Evolutionary conservation across 1,284 basidiomycete species (phyloP).

Genomic region (Apiotrichum akiyoshidainum): DNA sequence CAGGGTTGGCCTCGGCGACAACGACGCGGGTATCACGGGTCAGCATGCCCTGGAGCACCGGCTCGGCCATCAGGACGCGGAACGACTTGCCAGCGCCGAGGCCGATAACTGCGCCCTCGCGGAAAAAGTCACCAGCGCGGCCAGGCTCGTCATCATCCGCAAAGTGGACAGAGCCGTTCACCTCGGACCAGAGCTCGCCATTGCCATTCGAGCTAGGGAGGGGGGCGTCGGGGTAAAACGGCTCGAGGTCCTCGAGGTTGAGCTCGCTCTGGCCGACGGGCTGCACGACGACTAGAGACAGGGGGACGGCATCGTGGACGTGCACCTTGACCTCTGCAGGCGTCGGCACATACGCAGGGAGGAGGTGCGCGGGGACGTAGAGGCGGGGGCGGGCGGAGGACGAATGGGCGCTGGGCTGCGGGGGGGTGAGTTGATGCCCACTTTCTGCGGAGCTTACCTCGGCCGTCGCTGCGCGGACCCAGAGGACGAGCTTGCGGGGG

Average conservation of each 20-base stretch:
- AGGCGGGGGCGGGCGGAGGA: constrained; percentile 17
- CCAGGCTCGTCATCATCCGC: constrained; percentile 12
- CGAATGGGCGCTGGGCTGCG: background rate
- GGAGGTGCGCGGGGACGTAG: constrained; percentile 30
- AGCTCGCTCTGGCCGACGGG: constrained; percentile 25
- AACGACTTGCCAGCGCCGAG: constrained; percentile 20
- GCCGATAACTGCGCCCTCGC: constrained; percentile 12
- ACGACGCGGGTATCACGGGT: constrained; percentile 59
- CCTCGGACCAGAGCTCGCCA: constrained; percentile 7
- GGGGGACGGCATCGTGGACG: constrained; percentile 33
- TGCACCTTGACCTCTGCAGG: constrained; percentile 28
- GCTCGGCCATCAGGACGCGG: constrained; percentile 56
- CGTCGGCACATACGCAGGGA: constrained; percentile 32
- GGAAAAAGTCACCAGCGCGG: constrained; percentile 14
- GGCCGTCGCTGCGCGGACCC: constrained; percentile 11
- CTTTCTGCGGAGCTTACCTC: constrained; percentile 7
- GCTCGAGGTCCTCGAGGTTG: constrained; percentile 21
- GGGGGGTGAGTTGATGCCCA: background rate
- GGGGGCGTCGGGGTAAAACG: constrained; percentile 15
- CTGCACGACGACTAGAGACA: constrained; percentile 44
- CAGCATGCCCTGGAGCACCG: constrained; percentile 68
- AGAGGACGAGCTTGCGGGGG: constrained; percentile 18
- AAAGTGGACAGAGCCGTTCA: constrained; percentile 16
- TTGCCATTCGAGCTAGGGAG: constrained; percentile 7
- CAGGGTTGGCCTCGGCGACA: constrained; percentile 46